Evolutionary conservation across 1,139 yeast genomes (phyloP).

Genomic region (Hyphopichia pseudoburtonii): DNA sequence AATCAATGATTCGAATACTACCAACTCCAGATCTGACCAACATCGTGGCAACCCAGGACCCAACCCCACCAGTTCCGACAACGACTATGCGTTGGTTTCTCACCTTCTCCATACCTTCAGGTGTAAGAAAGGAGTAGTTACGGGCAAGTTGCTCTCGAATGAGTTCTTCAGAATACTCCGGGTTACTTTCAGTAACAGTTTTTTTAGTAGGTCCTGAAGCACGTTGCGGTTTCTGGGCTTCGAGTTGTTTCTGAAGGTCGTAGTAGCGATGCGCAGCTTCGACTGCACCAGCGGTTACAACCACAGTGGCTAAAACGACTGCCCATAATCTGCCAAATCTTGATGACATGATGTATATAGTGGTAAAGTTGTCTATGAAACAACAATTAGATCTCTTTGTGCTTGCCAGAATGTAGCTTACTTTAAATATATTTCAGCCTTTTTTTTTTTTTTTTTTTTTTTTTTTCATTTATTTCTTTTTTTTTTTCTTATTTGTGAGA

Average conservation of each 20-base stretch:
- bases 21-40: conserved; percentile 87
- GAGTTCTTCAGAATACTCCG: conserved; percentile 64
- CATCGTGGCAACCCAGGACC: conserved; percentile 95
- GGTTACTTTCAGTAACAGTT: conserved; percentile 8
- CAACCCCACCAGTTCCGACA: conserved; percentile 99
- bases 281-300: conserved; percentile 35
- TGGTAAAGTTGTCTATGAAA: too few species aligned
- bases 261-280: conserved; percentile 39
- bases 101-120: conserved; percentile 75
- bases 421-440: neutral
- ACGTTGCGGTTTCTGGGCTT: neutral
- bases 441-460: conserved; percentile 1
- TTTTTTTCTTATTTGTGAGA: neutral
- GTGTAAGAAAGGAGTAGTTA: conserved; percentile 87
- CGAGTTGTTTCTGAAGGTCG: conserved; percentile 14
- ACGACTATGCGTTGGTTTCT: conserved; percentile 76
- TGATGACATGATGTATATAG: neutral
- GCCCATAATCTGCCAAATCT: conserved; percentile 23
- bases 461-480: neutral
- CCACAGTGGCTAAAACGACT: conserved; percentile 40
- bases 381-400: neutral
- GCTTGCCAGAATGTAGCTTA: neutral
- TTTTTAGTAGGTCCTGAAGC: conserved; percentile 5
- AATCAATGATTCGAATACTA: conserved; percentile 77
- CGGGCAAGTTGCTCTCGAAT: conserved; percentile 90